phyloP scores from a whole-genome alignment of 768 basidiomycete genomes.

The Pisolithus microcarpus region DNA sequence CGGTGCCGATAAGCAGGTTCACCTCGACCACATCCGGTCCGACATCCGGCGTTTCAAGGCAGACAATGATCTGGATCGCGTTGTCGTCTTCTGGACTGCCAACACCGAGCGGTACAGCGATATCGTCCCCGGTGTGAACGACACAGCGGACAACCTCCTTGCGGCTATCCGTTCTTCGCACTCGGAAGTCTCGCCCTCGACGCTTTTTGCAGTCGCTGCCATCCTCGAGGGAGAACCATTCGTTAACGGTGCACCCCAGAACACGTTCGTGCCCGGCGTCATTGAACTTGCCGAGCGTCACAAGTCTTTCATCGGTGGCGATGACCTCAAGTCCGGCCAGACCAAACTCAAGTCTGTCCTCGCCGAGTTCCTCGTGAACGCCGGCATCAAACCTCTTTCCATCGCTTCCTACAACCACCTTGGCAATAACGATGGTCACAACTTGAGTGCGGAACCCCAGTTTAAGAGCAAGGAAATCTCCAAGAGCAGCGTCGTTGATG shows the following conservation, averaged over 20 bases:
- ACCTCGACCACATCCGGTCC: conserved; percentile 86
- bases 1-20: conserved; percentile 79
- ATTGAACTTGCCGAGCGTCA: conserved; percentile 87
- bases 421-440: conserved; percentile 95
- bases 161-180: conserved; percentile 77
- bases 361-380: conserved; percentile 97
- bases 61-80: conserved; percentile 74
- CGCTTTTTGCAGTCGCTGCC: conserved; percentile 89
- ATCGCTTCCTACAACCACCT: conserved; percentile 99
- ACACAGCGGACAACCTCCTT: conserved; percentile 85
- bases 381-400: conserved; percentile 94
- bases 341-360: conserved; percentile 96
- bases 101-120: conserved; percentile 98
- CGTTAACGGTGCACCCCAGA: conserved; percentile 97
- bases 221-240: conserved; percentile 97
- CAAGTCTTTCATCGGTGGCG: conserved; percentile 91
- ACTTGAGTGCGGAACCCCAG: conserved; percentile 83
- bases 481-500: conserved; percentile 95
- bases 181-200: conserved; percentile 92
- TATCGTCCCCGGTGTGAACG: conserved; percentile 90
- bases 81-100: conserved; percentile 96
- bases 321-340: conserved; percentile 97
- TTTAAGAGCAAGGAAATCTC: conserved; percentile 99
- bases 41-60: conserved; percentile 93
- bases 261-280: conserved; percentile 95